Evolutionary conservation across 106 monocot genomes (phyloP).

Genomic region (Narthecium ossifragum): DNA sequence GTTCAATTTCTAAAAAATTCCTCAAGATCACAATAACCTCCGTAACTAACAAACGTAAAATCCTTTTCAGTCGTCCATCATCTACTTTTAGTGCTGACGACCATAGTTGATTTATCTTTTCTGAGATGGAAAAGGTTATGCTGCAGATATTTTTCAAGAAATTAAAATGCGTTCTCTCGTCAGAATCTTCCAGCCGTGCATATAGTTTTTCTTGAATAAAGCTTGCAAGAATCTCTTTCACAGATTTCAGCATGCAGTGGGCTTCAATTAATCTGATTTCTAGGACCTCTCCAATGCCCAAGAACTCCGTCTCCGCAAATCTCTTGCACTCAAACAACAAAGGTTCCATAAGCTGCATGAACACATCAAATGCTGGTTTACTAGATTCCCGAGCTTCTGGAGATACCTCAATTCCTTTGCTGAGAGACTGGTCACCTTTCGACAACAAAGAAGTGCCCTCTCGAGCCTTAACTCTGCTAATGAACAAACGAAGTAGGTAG

Average conservation of each 20-base stretch:
- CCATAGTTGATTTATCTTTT: slow-evolving; percentile 38
- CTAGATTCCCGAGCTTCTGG: slow-evolving; percentile 33
- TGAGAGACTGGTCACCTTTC: slow-evolving; percentile 12
- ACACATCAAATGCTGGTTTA: slow-evolving; percentile 70
- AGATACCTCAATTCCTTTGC: slow-evolving; percentile 17
- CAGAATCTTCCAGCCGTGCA: slow-evolving; percentile 57
- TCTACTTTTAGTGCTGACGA: slow-evolving; percentile 17
- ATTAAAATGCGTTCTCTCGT: slow-evolving; percentile 48
- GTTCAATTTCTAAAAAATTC: slow-evolving; percentile 82
- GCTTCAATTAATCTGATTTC: slow-evolving; percentile 35
- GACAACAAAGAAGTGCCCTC: slow-evolving; percentile 14
- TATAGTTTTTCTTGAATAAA: slow-evolving; percentile 74
- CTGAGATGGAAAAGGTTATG: slow-evolving; percentile 30
- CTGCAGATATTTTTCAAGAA: slow-evolving; percentile 63
- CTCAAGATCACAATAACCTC: slow-evolving; percentile 54
- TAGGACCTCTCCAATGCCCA: slow-evolving; percentile 8
- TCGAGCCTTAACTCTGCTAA: slow-evolving; percentile 30
- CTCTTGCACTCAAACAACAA: slow-evolving; percentile 54
- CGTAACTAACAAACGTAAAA: slow-evolving; percentile 36
- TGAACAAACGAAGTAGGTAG: slow-evolving; percentile 56
- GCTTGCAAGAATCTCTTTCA: slow-evolving; percentile 54
- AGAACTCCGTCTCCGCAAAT: slow-evolving; percentile 26
- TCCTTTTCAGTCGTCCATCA: slow-evolving; percentile 23
- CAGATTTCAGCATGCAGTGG: slow-evolving; percentile 51
- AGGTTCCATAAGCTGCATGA: slow-evolving; percentile 72